Evolutionary conservation across 108 stramenopile species (phyloP).

Genomic region (Nitzschia sp.): DNA sequence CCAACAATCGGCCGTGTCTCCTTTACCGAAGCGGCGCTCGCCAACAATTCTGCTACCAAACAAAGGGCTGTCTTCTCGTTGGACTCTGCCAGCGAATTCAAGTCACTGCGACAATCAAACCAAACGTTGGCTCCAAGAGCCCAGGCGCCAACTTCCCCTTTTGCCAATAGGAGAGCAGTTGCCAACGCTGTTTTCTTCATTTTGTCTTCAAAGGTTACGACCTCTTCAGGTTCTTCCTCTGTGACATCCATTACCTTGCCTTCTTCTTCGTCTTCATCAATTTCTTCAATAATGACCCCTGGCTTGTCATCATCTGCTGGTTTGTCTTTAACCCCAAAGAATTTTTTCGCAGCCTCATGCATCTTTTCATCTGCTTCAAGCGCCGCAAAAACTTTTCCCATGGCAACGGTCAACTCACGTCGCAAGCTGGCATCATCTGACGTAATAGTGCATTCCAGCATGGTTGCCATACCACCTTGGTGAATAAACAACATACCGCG

Average conservation of each 20-base stretch:
- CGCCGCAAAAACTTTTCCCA: constrained; percentile 43
- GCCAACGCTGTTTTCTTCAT: constrained; percentile 70
- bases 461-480: constrained; percentile 52
- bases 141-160: constrained; percentile 71
- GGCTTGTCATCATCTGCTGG: constrained; percentile 30
- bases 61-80: constrained; percentile 65
- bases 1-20: constrained; percentile 56
- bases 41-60: constrained; percentile 78
- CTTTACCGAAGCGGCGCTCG: constrained; percentile 74
- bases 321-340: constrained; percentile 42
- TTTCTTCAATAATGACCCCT: constrained; percentile 65
- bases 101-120: constrained; percentile 47
- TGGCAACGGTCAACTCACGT: constrained; percentile 58
- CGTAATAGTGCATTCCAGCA: constrained; percentile 44
- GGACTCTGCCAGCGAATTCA: constrained; percentile 56
- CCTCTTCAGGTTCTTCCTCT: constrained; percentile 17
- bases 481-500: constrained; percentile 51
- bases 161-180: constrained; percentile 62
- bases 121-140: constrained; percentile 59
- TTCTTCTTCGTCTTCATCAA: constrained; percentile 50
- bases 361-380: constrained; percentile 50
- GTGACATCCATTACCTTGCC: constrained; percentile 31
- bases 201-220: constrained; percentile 34
- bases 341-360: constrained; percentile 46
- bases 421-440: constrained; percentile 54